Base-by-base conservation (phyloP, 495 filamentous ascomycete genomes). In the Saxophila tyrrhenica region DNA sequence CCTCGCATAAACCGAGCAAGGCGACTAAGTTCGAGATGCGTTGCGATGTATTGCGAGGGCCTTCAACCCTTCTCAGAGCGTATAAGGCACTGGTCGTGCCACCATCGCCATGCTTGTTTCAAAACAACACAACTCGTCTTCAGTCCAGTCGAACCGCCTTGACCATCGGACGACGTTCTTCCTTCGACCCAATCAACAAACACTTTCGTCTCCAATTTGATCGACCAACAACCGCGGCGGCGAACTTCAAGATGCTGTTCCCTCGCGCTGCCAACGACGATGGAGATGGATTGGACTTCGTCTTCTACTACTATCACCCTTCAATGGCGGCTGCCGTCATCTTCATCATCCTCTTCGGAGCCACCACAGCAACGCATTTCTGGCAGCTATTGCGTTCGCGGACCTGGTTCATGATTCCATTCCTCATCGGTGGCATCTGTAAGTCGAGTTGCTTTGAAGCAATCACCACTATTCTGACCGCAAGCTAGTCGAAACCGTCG, bases 351-450 rank as follows among this genome's bases (percentile, higher is more conserved):
- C 66, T 82, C 20, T 80, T 82, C 59, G 59, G 60, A 32, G 17
- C 70, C 23, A 49, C 62, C 19, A 76, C 77, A 0, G 16, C 64
- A 1, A 21, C 70, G 0, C 78, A 81, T 48, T 46, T 63, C 25
- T 79, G 66, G 35, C 71, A 75, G n/a, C 60, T 76, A 9, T 46
- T 71, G 16, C 67, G 65, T 8, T 72, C 69, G 5, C 57, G 71
- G 23, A 68, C 72, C 17, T 77, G 73, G 75, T 81, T 79, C 65
- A 73, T 78, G 67, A 70, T 80, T 19, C 70, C 74, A 2, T 79
- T 83, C 59, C 53, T 72, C 32, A 64, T 82, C 19, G 78, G 80
- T 23, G 75, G 72, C 17, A 55, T 73, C 24, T 67, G 78, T 82
- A 66, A 57, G 77, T 68, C 23, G 8, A 9, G 3, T 9, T 21